Evolutionary conservation across 805 yeast genomes (phyloP).

Genomic region (Metschnikowia drakensbergensis): DNA sequence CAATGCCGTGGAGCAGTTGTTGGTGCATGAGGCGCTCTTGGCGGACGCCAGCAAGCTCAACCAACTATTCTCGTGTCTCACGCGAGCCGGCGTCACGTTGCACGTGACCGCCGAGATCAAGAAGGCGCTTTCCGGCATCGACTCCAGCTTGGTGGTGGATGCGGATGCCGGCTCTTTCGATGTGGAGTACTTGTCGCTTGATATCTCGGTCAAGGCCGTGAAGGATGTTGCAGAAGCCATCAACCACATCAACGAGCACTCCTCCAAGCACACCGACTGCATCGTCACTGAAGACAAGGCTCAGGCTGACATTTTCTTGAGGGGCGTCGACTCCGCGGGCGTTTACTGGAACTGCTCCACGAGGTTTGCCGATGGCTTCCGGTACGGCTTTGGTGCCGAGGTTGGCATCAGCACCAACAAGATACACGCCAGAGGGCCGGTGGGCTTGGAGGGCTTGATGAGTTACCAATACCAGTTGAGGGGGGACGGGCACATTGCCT

Average conservation of each 20-base stretch:
- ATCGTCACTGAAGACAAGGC: slow-evolving; percentile 74
- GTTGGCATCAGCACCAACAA: slow-evolving; percentile 97
- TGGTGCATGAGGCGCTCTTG: slow-evolving; percentile 50
- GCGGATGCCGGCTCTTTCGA: slow-evolving; percentile 69
- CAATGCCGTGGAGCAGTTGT: slow-evolving; percentile 87
- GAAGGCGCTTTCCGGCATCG: slow-evolving; percentile 19
- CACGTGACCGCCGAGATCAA: slow-evolving; percentile 60
- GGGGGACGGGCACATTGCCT: slow-evolving; percentile 91
- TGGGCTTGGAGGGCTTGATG: slow-evolving; percentile 94
- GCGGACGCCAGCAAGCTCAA: slow-evolving; percentile 20
- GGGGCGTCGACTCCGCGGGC: slow-evolving; percentile 90
- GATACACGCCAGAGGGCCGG: slow-evolving; percentile 98
- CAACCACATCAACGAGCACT: slow-evolving; percentile 79
- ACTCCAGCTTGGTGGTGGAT: slow-evolving; percentile 34
- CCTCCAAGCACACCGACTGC: slow-evolving; percentile 95
- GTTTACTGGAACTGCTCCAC: slow-evolving; percentile 98
- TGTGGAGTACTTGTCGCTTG: slow-evolving; percentile 79
- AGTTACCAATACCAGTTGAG: slow-evolving; percentile 90
- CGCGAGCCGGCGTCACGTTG: slow-evolving; percentile 65
- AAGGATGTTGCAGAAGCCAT: slow-evolving; percentile 68
- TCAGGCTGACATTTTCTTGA: slow-evolving; percentile 71
- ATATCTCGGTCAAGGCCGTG: slow-evolving; percentile 70
- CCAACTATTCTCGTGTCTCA: slow-evolving; percentile 38
- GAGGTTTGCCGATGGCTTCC: slow-evolving; percentile 96
- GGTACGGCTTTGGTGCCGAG: slow-evolving; percentile 98